phyloP scores from a whole-genome alignment of 2,329 filamentous ascomycete genomes.

The Cladophialophora bantiana region DNA sequence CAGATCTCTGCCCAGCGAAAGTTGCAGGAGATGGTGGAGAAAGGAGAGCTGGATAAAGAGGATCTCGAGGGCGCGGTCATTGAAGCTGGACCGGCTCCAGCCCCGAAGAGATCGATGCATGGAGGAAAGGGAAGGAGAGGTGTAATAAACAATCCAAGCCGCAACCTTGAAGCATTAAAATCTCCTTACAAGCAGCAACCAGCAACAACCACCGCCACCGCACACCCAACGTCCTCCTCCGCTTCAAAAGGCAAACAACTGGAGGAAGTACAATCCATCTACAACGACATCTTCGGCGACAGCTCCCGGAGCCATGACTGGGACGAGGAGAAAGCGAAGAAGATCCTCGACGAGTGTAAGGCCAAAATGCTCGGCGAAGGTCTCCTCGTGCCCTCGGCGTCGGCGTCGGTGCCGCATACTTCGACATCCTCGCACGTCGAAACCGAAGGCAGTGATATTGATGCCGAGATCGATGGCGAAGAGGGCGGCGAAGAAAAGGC shows the following conservation, averaged over 20 bases:
- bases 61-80: constrained; percentile 59
- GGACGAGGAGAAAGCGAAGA: constrained; percentile 30
- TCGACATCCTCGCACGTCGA: constrained; percentile 9
- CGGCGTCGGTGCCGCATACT: background rate
- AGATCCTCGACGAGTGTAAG: constrained; percentile 30
- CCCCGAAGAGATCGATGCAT: constrained; percentile 22
- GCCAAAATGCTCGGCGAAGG: constrained; percentile 32
- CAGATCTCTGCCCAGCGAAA: constrained; percentile 38
- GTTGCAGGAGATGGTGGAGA: constrained; percentile 53
- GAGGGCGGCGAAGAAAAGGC: constrained; percentile 11
- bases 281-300: constrained; percentile 26
- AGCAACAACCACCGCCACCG: background rate
- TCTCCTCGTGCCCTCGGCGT: constrained; percentile 20
- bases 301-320: constrained; percentile 25
- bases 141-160: constrained; percentile 5
- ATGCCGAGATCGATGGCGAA: constrained; percentile 25
- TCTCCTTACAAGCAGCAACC: background rate
- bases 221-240: background rate
- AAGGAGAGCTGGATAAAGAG: constrained; percentile 79
- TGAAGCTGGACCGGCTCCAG: constrained; percentile 28
- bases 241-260: background rate
- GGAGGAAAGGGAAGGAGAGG: constrained; percentile 16
- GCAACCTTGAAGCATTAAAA: background rate
- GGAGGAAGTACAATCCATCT: constrained; percentile 3
- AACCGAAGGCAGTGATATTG: constrained; percentile 28